Evolutionary conservation across 371 early-diverging fungal species (phyloP).

Genomic region (Apophysomyces ossiformis): DNA sequence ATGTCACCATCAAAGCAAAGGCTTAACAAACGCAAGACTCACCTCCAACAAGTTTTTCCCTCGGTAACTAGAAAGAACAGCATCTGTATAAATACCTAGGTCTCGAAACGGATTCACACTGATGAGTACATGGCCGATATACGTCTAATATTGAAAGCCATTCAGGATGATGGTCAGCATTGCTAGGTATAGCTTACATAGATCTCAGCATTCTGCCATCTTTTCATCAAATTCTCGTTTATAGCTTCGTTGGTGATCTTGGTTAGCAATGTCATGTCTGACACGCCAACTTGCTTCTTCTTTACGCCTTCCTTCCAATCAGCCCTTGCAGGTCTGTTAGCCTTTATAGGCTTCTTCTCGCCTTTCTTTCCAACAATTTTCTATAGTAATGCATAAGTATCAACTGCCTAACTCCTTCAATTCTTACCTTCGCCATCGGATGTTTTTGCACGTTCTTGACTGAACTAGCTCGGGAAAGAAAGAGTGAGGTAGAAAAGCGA

Average conservation of each 20-base stretch:
- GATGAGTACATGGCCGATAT: conserved; percentile 89
- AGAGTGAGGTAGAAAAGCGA: background rate
- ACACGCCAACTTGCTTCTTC: conserved; percentile 86
- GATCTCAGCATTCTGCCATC: conserved; percentile 84
- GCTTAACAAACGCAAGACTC: conserved; percentile 16
- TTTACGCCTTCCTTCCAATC: conserved; percentile 84
- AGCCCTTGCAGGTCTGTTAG: conserved; percentile 69
- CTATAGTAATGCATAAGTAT: conserved; percentile 12
- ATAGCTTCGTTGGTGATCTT: conserved; percentile 88
- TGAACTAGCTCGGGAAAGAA: background rate
- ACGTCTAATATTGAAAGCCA: conserved; percentile 59
- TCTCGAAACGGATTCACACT: conserved; percentile 90
- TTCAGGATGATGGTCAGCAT: background rate
- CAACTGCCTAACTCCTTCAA: background rate
- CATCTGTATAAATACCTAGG: conserved; percentile 82
- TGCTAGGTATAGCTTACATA: conserved; percentile 59
- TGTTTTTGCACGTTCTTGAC: background rate
- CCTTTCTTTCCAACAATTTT: conserved; percentile 46
- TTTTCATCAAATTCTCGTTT: conserved; percentile 83
- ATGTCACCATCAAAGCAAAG: background rate
- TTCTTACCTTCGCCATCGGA: background rate
- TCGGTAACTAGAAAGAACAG: conserved; percentile 71
- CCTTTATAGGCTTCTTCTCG: conserved; percentile 54
- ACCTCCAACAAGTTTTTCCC: conserved; percentile 88
- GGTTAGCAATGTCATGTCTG: conserved; percentile 87